phyloP scores from a whole-genome alignment of 2,329 filamentous ascomycete genomes.

The Scortechinia acanthostroma region DNA sequence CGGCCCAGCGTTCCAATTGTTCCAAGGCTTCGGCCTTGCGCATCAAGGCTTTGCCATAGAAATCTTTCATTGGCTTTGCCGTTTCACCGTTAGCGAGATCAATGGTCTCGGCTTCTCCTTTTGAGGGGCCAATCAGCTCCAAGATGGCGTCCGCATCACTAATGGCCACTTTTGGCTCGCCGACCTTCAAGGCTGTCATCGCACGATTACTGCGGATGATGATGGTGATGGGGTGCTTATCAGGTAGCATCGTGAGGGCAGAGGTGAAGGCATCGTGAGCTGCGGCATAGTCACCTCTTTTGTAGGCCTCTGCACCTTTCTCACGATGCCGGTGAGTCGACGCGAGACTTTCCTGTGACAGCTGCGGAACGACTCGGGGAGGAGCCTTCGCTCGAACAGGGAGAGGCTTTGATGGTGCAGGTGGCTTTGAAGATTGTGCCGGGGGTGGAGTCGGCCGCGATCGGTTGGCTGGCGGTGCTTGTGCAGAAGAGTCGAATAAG shows the following conservation, averaged over 20 bases:
- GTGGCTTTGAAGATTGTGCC: conserved; percentile 11
- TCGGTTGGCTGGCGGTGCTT: background rate
- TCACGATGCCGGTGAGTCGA: conserved; percentile 73
- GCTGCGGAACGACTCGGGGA: conserved; percentile 52
- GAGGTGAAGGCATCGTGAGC: conserved; percentile 78
- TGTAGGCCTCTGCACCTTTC: conserved; percentile 82
- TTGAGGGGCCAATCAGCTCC: conserved; percentile 69
- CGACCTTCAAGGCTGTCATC: conserved; percentile 82
- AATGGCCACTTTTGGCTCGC: conserved; percentile 81
- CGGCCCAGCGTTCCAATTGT: conserved; percentile 87
- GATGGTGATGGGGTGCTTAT: conserved; percentile 75
- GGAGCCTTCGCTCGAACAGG: conserved; percentile 29
- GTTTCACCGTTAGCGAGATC: conserved; percentile 53
- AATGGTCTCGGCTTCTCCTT: conserved; percentile 75
- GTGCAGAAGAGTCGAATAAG: conserved; percentile 38
- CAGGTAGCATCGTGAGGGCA: conserved; percentile 69
- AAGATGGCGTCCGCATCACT: conserved; percentile 77
- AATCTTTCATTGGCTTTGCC: conserved; percentile 77
- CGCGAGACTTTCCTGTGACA: conserved; percentile 64
- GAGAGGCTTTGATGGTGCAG: conserved; percentile 19
- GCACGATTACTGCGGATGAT: conserved; percentile 88
- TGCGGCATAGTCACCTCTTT: conserved; percentile 82
- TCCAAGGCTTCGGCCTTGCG: conserved; percentile 94
- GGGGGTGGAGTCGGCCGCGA: background rate
- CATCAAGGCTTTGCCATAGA: conserved; percentile 87